phyloP scores from a whole-genome alignment of 2,329 filamentous ascomycete genomes.

The Endothia cerciana region DNA sequence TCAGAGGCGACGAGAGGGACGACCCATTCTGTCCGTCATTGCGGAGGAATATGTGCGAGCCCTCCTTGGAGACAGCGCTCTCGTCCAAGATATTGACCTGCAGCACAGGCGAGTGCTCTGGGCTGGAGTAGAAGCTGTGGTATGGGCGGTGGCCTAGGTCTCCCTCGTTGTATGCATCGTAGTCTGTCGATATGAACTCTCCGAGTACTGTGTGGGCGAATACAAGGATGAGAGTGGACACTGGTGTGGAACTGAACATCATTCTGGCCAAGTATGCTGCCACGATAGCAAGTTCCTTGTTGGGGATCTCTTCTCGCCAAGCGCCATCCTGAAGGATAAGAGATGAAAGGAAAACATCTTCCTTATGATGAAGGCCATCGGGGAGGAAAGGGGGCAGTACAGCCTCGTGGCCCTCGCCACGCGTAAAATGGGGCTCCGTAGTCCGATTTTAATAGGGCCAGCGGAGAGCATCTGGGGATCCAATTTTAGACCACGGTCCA shows the following conservation, averaged over 20 bases:
- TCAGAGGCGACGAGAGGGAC: constrained; percentile 28
- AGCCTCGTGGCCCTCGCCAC: not conserved
- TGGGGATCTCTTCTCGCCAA: not conserved
- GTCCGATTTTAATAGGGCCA: not conserved
- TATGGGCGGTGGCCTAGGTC: constrained; percentile 29
- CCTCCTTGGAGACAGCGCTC: constrained; percentile 28
- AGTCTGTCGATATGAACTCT: constrained; percentile 30
- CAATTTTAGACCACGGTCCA: constrained; percentile 1
- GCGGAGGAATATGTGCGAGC: constrained; percentile 33
- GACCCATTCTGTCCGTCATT: constrained; percentile 29
- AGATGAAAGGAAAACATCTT: not conserved
- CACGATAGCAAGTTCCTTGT: not conserved
- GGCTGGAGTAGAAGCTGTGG: constrained; percentile 29
- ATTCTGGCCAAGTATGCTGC: not conserved
- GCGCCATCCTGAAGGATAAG: not conserved
- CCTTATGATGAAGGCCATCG: not conserved
- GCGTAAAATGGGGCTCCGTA: not conserved
- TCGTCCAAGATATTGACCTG: constrained; percentile 31
- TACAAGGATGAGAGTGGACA: not conserved
- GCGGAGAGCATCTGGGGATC: not conserved
- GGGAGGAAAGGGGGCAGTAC: constrained; percentile 1
- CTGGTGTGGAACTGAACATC: not conserved
- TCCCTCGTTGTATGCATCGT: constrained; percentile 31
- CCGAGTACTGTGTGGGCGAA: not conserved
- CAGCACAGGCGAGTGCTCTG: constrained; percentile 29